A percentile compares a stretch with the other conserved stretches of the same genome.
phyloP scores from a whole-genome alignment of 176 grass and related monocot genomes.

The Triticum aestivum region DNA sequence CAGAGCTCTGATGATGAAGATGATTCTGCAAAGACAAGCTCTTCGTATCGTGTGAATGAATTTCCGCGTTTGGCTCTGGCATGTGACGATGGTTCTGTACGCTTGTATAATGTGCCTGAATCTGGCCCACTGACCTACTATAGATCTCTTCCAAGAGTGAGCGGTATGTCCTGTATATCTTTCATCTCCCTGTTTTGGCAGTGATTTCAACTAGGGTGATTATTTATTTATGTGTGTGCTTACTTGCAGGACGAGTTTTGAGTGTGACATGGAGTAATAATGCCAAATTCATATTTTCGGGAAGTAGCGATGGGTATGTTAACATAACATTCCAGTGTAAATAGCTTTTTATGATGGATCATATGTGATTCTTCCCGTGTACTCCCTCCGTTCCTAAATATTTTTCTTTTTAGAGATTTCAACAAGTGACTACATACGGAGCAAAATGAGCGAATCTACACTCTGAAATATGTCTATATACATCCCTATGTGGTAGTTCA shows the following conservation, averaged over 20 bases:
- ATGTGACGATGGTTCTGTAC: conserved; percentile 83
- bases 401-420: no score
- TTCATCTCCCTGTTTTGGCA: conserved; percentile 5
- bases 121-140: conserved; percentile 69
- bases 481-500: no score
- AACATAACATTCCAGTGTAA: conserved; percentile 9
- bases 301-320: conserved; percentile 93
- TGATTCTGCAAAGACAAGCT: conserved; percentile 34
- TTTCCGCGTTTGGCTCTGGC: conserved; percentile 71
- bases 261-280: conserved; percentile 89
- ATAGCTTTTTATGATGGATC: conserved; percentile 10
- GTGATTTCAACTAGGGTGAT: conserved; percentile 19
- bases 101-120: conserved; percentile 74
- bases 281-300: conserved; percentile 74
- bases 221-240: conserved; percentile 14
- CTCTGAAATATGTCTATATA: no score
- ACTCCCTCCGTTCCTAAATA: no score
- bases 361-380: neutral
- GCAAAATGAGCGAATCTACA: no score
- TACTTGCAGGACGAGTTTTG: conserved; percentile 65
- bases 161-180: conserved; percentile 55
- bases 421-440: no score
- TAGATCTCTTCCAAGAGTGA: conserved; percentile 84
- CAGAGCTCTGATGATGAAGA: conserved; percentile 56
- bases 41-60: conserved; percentile 25